These are phyloP conservation scores for Austroboletus novae-zelandiae DNA, from an alignment of 1,284 basidiomycete genomes.

Conservation along the genomic window DNA sequence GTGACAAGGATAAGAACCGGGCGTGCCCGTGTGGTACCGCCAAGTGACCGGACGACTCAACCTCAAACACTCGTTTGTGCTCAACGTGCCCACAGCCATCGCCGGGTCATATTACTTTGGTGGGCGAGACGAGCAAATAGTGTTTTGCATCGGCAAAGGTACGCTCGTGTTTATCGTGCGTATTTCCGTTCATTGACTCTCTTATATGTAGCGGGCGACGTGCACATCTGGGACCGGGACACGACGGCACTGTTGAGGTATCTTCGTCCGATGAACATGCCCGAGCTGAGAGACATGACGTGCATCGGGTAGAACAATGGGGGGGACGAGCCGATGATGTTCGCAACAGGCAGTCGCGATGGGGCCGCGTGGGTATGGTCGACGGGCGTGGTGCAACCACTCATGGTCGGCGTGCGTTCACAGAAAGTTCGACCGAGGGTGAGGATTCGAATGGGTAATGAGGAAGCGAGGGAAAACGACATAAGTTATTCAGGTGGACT, in stretches of 20 bases:
- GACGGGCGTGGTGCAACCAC: slow-evolving; percentile 7
- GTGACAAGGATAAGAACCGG: too few relatives aligned
- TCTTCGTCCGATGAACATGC: slow-evolving; percentile 47
- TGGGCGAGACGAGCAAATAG: too few relatives aligned
- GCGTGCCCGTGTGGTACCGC: slow-evolving; percentile 25
- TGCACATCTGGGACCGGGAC: slow-evolving; percentile 82
- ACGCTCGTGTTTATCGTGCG: too few relatives aligned
- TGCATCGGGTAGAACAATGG: slow-evolving; percentile 76
- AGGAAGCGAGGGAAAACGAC: slow-evolving; percentile 30
- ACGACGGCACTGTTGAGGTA: slow-evolving; percentile 65
- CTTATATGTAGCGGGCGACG: too few relatives aligned
- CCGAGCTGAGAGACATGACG: slow-evolving; percentile 59
- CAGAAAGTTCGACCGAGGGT: slow-evolving; percentile 20
- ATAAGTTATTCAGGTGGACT: too few relatives aligned
- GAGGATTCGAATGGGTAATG: slow-evolving; percentile 19
- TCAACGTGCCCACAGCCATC: slow-evolving; percentile 64
- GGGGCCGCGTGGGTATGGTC: slow-evolving; percentile 73
- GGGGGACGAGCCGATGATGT: slow-evolving; percentile 66
- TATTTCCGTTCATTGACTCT: too few relatives aligned
- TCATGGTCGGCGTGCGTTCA: neutral
- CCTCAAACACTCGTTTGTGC: slow-evolving; percentile 68
- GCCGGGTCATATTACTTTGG: slow-evolving; percentile 78
- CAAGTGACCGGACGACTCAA: slow-evolving; percentile 46
- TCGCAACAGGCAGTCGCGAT: slow-evolving; percentile 74
- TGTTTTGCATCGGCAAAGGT: too few relatives aligned